Percentiles rank a stretch among this genome's conserved stretches.
Evolutionary conservation across 2,329 filamentous ascomycete genomes (phyloP).

Genomic region (Dryadomyces quercivorus): DNA sequence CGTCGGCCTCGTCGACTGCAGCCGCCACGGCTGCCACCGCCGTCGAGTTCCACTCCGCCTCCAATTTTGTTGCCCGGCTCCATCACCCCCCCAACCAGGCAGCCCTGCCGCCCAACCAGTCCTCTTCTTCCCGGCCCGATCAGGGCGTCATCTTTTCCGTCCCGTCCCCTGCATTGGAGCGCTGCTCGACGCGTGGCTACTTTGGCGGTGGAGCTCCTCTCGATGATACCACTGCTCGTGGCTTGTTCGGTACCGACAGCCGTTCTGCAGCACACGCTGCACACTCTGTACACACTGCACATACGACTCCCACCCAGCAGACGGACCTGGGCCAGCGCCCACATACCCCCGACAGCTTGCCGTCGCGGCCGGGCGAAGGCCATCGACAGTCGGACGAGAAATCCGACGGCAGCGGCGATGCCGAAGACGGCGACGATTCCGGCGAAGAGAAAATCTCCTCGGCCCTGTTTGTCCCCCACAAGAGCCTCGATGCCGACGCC

Average conservation of each 20-base stretch:
- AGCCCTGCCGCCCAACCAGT: neutral
- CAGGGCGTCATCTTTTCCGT: constrained; percentile 8
- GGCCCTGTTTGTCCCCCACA: constrained; percentile 70
- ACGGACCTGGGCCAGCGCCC: constrained; percentile 1
- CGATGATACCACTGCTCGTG: constrained; percentile 1
- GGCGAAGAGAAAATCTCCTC: constrained; percentile 82
- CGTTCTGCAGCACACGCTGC: neutral
- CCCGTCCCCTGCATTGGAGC: constrained; percentile 4
- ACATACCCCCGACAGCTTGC: neutral
- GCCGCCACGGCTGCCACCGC: constrained; percentile 2
- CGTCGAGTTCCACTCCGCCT: constrained; percentile 3
- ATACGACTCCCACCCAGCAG: neutral
- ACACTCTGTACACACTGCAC: neutral
- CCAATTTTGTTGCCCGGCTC: constrained; percentile 9
- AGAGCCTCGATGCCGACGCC: constrained; percentile 34
- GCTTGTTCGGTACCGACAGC: neutral
- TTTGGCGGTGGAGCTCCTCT: neutral
- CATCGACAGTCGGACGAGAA: constrained; percentile 25
- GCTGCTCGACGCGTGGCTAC: neutral
- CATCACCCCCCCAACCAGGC: constrained; percentile 3
- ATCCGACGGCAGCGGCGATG: constrained; percentile 20
- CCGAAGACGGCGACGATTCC: constrained; percentile 46
- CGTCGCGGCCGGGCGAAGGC: too few relatives aligned
- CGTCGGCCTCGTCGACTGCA: neutral
- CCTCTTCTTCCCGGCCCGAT: neutral